Conservation (phyloP, 1,284 basidiomycete genomes). For the Laetiporus sulphureus region DNA sequence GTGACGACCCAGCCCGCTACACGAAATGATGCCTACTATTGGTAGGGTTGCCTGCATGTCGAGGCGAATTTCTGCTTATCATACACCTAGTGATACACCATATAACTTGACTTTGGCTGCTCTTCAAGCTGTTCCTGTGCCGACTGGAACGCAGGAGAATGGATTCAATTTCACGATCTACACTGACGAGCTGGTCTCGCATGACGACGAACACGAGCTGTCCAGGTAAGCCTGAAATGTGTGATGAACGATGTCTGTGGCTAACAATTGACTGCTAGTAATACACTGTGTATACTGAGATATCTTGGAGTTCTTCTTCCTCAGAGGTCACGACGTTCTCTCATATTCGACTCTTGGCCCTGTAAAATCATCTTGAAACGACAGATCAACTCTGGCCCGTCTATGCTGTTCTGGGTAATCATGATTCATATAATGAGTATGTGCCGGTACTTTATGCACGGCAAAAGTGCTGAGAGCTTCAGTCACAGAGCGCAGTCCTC, state of each 20-base stretch:
- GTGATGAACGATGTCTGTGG: slow-evolving; percentile 8
- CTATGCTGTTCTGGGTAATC: slow-evolving; percentile 70
- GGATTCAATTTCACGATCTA: slow-evolving; percentile 65
- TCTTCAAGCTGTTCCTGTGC: slow-evolving; percentile 59
- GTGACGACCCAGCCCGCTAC: slow-evolving; percentile 50
- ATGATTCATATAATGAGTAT: slow-evolving; percentile 63
- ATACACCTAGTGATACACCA: slow-evolving; percentile 55
- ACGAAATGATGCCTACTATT: slow-evolving; percentile 56
- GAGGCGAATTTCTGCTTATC: too few species aligned
- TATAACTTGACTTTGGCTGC: slow-evolving; percentile 55
- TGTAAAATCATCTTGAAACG: slow-evolving; percentile 63
- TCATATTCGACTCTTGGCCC: slow-evolving; percentile 50
- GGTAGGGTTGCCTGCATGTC: slow-evolving; percentile 30
- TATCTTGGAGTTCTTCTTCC: too few species aligned
- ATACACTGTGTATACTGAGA: slow-evolving; percentile 47
- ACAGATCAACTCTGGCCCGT: slow-evolving; percentile 55
- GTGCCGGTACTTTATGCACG: slow-evolving; percentile 2
- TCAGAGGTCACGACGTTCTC: too few species aligned
- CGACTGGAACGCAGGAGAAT: slow-evolving; percentile 52
- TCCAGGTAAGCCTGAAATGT: slow-evolving; percentile 36
- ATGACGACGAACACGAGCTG: slow-evolving; percentile 60
- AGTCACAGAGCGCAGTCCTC: slow-evolving; percentile 52
- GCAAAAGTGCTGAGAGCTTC: not conserved
- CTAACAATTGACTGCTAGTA: slow-evolving; percentile 44
- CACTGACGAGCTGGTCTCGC: slow-evolving; percentile 74